Conservation (phyloP, 805 yeast species). For the Lipomyces yamadae region DNA sequence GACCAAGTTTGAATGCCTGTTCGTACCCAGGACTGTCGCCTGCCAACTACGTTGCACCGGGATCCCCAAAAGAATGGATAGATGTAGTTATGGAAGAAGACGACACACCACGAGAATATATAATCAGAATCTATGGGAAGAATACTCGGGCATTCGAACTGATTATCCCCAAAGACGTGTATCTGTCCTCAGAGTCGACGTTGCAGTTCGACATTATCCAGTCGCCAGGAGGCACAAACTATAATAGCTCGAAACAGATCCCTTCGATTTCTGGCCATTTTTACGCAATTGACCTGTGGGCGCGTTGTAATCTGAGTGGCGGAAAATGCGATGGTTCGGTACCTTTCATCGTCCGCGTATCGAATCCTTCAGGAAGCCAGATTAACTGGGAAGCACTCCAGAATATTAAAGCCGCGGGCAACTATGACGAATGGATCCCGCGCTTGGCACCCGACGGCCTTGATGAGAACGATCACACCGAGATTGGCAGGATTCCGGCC, state of each 20-base stretch:
- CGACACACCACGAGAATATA: neutral
- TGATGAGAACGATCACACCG: neutral
- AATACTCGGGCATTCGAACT: conserved; percentile 21
- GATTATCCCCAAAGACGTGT: conserved; percentile 15
- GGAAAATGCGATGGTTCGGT: conserved; percentile 16
- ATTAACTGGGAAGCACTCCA: conserved; percentile 9
- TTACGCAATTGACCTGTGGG: conserved; percentile 20
- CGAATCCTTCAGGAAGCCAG: conserved; percentile 5
- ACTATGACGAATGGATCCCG: conserved; percentile 73
- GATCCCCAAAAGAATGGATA: conserved; percentile 20
- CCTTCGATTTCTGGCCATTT: neutral
- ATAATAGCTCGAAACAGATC: neutral
- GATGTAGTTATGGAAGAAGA: conserved; percentile 5
- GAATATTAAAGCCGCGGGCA: conserved; percentile 56
- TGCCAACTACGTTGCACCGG: conserved; percentile 12
- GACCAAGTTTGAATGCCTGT: conserved; percentile 21
- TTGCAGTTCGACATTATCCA: conserved; percentile 1
- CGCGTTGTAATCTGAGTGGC: conserved; percentile 21
- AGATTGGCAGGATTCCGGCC: conserved; percentile 65
- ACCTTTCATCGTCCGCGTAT: conserved; percentile 18
- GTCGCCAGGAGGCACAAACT: neutral
- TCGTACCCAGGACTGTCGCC: conserved; percentile 24
- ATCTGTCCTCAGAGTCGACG: neutral
- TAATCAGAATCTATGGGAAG: conserved; percentile 9
- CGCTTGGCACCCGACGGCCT: conserved; percentile 3